Evolutionary conservation across 768 basidiomycete species (phyloP), one percentile per base, ranked within the genome.

Genomic region (Harrya chromipes): DNA sequence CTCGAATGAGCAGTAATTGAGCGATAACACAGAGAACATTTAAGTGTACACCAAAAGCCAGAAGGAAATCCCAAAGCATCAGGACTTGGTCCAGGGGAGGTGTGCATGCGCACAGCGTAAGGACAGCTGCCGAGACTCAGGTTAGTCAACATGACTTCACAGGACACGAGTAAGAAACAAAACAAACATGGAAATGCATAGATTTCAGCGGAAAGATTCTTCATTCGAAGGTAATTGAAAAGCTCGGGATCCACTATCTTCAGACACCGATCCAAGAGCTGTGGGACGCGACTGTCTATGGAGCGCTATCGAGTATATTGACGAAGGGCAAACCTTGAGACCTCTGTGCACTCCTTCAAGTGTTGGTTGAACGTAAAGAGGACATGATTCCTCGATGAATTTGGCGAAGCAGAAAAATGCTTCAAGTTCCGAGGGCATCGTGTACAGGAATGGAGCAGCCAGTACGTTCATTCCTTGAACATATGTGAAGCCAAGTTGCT

Each of bases 401-500:
- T 87, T 90, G 23, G 91, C 81, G 63, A 99, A 98, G 70, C 92
- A 97, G 54, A 86, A 94, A 69, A 97, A 99, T 1, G 97, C 97
- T 68, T 99, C 97, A n/a, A 98, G 70, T 68, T 99, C 93, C 10
- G 93, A 93, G 6, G 97, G 94, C 83, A 98, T 90, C 11, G 90
- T 92, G 64, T 97, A 99, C 24, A 99, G 78, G 69, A 98, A 99
- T 0, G 97, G 97, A 3, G 97, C 97, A 19, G 94, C 93, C 31
- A 99, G 83, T 41, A 98, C 97, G 66, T 99, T 99, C 93, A 97
- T 97, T 26, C 97, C 97, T 70, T 99, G 95, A 9, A 99, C 94
- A 61, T 98, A 99, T 26, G 90, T 93, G 69, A 97, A 97, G 9
- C 82, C 90, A 36, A 91, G 78, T 49, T 83, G 84, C n/a, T 87